Evolutionary conservation across 1,284 basidiomycete species (phyloP).

Genomic region (Cryptococcus sp.): DNA sequence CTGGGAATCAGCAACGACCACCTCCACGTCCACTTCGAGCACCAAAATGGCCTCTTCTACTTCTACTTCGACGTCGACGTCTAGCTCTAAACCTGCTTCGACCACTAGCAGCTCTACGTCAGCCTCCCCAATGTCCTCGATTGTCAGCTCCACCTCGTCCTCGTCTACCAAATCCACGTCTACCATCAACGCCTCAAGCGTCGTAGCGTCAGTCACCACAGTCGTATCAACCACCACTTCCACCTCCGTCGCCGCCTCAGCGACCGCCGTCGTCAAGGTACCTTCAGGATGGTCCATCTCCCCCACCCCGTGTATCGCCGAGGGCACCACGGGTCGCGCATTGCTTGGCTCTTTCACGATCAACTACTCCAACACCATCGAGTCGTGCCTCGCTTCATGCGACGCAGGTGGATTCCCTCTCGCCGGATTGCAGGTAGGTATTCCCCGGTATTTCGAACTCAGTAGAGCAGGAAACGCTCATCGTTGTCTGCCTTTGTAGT

Average conservation of each 20-base stretch:
- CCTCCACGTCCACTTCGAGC: slow-evolving; percentile 1
- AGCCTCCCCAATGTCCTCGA: not conserved
- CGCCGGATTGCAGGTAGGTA: slow-evolving; percentile 38
- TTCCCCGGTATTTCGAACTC: not conserved
- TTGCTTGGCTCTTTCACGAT: slow-evolving; percentile 19
- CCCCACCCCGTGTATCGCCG: slow-evolving; percentile 31
- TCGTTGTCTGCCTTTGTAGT: slow-evolving; percentile 7
- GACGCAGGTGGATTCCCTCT: slow-evolving; percentile 35
- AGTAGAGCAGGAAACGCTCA: too few relatives aligned
- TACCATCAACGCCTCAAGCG: not conserved
- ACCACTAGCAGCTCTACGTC: slow-evolving; percentile 1
- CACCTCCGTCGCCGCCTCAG: slow-evolving; percentile 14
- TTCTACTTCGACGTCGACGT: slow-evolving; percentile 8
- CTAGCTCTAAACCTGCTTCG: not conserved
- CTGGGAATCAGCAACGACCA: slow-evolving; percentile 8
- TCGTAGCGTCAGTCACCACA: not conserved
- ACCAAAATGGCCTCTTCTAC: not conserved
- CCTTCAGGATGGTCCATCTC: slow-evolving; percentile 20
- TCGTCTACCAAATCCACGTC: slow-evolving; percentile 1
- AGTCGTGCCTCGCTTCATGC: slow-evolving; percentile 37
- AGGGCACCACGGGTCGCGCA: slow-evolving; percentile 29
- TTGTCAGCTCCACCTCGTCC: not conserved
- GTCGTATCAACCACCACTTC: slow-evolving; percentile 1
- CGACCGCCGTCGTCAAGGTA: slow-evolving; percentile 9
- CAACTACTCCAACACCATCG: slow-evolving; percentile 17